Base-by-base conservation (phyloP, 257 asterid species). In the Striga asiatica region DNA sequence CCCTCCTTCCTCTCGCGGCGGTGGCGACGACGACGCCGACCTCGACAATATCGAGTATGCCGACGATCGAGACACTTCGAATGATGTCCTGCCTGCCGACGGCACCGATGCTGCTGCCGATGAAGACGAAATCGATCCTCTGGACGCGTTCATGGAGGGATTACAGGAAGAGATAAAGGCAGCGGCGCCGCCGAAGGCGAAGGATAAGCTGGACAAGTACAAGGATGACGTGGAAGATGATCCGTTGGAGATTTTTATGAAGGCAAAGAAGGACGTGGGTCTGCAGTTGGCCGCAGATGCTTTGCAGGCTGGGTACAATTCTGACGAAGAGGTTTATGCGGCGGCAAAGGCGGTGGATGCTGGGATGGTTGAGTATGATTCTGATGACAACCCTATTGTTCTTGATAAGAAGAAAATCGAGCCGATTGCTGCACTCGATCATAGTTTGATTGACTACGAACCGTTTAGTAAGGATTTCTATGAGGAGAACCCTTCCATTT, bases 321-420 rank as follows among this genome's bases (percentile, higher is more conserved):
- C 98, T 2, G 98, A 91, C 1, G 98, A 91, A 71, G 98, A 91
- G 81, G 98, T 91, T 67, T 91, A 91, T 68, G 98, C 98, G 10
- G 96, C 95, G 5, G 98, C 98, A 0, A 91, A 91, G 79, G 98
- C 98, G 4, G 93, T 91, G 68, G 98, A 91, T 60, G 89, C 98
- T 0, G 98, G 98, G 32, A 52, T 82, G 71, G 13, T 91, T 19
- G 96, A 91, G 60, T 91, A 91, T 56, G 98, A 91, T 70, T 80
- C 92, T 1, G 98, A 91, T 61, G 98, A 91, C 67, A 91, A 91
- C 73, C 94, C 95, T 2, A 59, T 91, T 72, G 70, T 91, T 58
- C 35, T 82, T 14, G 98, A 91, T 54, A 91, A 74, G 91, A 87
- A 70, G 81, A 91, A 75, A 73, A 91, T 91, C 54, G 98, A 91